These are phyloP conservation scores for Sugiyamaella novakii DNA, from an alignment of 1,139 yeast species.

Conservation along the genomic window DNA sequence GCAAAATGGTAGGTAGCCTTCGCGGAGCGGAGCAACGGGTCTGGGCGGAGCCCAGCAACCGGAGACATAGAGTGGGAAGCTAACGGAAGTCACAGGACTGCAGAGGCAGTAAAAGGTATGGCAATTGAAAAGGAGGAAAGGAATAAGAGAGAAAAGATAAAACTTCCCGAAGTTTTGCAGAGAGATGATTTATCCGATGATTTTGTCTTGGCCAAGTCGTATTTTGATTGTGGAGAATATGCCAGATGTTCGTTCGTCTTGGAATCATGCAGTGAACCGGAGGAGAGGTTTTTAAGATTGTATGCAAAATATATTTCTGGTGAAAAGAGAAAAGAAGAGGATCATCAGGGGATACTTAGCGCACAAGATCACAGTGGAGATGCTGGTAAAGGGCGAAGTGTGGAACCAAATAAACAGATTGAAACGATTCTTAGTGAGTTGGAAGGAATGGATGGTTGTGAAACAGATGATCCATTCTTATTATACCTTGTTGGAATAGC, in stretches of 20 bases:
- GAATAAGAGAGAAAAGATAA: background rate
- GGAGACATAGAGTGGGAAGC: too few relatives aligned
- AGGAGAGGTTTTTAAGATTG: slow-evolving; percentile 63
- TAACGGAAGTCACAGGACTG: too few relatives aligned
- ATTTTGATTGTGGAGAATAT: slow-evolving; percentile 83
- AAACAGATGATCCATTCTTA: slow-evolving; percentile 57
- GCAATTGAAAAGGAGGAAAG: slow-evolving; percentile 28
- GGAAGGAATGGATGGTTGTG: slow-evolving; percentile 28
- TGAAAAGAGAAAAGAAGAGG: slow-evolving; percentile 74
- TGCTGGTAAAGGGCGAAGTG: slow-evolving; percentile 23
- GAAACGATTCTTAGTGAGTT: slow-evolving; percentile 41
- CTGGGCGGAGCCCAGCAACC: slow-evolving; percentile 3
- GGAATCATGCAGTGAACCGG: slow-evolving; percentile 50
- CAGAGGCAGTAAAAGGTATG: slow-evolving; percentile 71
- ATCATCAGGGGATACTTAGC: slow-evolving; percentile 64
- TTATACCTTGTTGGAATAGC: slow-evolving; percentile 65
- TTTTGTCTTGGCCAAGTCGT: slow-evolving; percentile 63
- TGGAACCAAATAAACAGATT: slow-evolving; percentile 41
- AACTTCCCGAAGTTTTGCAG: slow-evolving; percentile 23
- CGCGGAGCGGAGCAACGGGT: background rate
- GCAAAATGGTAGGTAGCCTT: slow-evolving; percentile 65
- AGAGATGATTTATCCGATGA: slow-evolving; percentile 22
- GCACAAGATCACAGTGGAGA: slow-evolving; percentile 42
- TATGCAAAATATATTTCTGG: slow-evolving; percentile 73
- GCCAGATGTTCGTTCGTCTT: slow-evolving; percentile 72